phyloP scores from a whole-genome alignment of 1,284 basidiomycete genomes.

The Ceratobasidium sp. region DNA sequence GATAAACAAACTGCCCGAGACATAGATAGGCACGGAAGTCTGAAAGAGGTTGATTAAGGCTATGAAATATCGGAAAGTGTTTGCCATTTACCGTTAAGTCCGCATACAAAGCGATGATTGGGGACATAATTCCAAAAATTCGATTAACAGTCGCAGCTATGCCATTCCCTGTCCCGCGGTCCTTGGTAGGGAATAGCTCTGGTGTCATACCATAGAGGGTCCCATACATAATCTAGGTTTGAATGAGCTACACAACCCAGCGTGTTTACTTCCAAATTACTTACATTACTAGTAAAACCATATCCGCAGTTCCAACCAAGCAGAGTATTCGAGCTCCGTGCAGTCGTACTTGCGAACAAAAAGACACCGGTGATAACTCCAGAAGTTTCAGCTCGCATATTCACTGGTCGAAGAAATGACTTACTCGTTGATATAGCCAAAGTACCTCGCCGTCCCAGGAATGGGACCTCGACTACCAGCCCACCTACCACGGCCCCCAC shows the following conservation, averaged over 20 bases:
- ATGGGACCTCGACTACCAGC: slow-evolving; percentile 69
- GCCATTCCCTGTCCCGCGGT: slow-evolving; percentile 79
- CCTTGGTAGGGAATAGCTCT: slow-evolving; percentile 78
- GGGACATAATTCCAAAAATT: slow-evolving; percentile 76
- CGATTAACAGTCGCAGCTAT: slow-evolving; percentile 71
- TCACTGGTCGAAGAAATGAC: slow-evolving; percentile 46
- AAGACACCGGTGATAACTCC: slow-evolving; percentile 75
- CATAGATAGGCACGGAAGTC: slow-evolving; percentile 77
- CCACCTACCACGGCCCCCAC: slow-evolving; percentile 75
- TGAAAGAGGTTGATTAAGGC: not conserved
- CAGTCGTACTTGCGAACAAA: slow-evolving; percentile 76
- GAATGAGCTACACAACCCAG: slow-evolving; percentile 50
- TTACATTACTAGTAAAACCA: slow-evolving; percentile 72
- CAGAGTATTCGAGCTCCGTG: slow-evolving; percentile 71
- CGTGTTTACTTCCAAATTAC: not conserved
- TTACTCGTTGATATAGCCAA: slow-evolving; percentile 70
- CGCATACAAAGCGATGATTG: slow-evolving; percentile 74
- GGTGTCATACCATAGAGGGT: slow-evolving; percentile 50
- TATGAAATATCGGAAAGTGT: not conserved
- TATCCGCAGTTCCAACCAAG: slow-evolving; percentile 82
- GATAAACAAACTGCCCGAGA: slow-evolving; percentile 75
- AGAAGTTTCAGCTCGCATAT: not conserved
- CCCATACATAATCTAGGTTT: slow-evolving; percentile 33
- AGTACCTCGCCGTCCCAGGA: slow-evolving; percentile 72
- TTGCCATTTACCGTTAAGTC: slow-evolving; percentile 59